phyloP scores from a whole-genome alignment of 2,329 filamentous ascomycete genomes.

The Apiospora kogelbergensis region DNA sequence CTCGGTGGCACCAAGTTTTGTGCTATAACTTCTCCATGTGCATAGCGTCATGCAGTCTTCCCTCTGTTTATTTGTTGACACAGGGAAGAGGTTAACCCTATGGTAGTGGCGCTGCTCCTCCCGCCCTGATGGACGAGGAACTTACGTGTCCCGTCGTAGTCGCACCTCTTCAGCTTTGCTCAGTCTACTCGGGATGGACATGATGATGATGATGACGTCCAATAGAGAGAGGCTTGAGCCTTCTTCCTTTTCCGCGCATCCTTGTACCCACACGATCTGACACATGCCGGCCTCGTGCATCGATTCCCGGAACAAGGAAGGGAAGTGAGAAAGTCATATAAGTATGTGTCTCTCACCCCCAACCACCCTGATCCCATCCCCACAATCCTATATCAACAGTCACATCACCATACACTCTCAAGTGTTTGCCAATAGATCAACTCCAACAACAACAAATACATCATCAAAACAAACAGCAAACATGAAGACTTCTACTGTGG shows the following conservation, averaged over 20 bases:
- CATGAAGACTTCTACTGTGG: conserved; percentile 34
- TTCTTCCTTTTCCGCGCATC: neutral
- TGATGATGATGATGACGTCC: neutral
- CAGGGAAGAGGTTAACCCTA: neutral
- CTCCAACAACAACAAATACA: neutral
- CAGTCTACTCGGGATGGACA: too few species aligned
- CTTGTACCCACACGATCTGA: conserved; percentile 8
- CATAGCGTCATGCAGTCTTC: too few species aligned
- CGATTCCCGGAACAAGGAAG: neutral
- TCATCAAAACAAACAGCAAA: conserved; percentile 4
- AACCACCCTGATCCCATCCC: neutral
- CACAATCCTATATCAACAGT: neutral
- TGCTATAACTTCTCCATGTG: neutral
- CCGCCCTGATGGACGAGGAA: neutral
- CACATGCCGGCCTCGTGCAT: conserved; percentile 9
- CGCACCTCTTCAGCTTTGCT: neutral
- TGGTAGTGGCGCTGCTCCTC: neutral
- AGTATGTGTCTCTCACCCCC: conserved; percentile 17
- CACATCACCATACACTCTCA: neutral
- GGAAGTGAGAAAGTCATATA: conserved; percentile 19
- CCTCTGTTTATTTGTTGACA: conserved; percentile 4
- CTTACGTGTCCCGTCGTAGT: neutral
- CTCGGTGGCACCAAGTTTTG: neutral
- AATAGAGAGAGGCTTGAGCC: neutral
- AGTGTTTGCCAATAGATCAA: neutral